Evolutionary conservation across 257 asterid genomes (phyloP).

Genomic region (Solanum bulbocastanum): DNA sequence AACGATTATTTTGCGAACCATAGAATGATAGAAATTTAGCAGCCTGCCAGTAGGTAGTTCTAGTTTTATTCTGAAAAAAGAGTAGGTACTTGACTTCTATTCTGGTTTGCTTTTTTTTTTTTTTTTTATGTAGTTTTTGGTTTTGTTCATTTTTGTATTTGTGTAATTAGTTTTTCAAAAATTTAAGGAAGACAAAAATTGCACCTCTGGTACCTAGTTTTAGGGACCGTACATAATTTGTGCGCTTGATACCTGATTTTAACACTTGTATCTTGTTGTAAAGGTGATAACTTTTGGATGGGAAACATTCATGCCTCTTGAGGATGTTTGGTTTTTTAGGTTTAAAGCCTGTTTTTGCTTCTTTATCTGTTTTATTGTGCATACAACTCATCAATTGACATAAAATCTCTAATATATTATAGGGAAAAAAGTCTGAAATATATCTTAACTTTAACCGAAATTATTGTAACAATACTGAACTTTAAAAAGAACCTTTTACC

Average conservation of each 20-base stretch:
- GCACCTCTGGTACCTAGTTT: neutral
- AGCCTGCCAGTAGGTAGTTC: neutral
- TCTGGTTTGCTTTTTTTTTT: neutral
- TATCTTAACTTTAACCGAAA: no score
- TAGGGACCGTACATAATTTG: neutral
- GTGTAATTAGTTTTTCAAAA: neutral
- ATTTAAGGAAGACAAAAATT: neutral
- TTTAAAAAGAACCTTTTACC: no score
- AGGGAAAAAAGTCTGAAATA: no score
- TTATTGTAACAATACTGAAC: no score
- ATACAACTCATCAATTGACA: neutral
- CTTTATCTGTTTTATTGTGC: neutral
- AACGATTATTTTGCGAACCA: neutral
- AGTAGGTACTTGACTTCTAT: neutral
- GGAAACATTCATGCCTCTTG: neutral
- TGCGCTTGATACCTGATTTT: neutral
- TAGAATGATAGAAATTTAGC: neutral
- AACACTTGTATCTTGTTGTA: neutral
- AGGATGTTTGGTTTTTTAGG: neutral
- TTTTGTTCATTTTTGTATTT: neutral
- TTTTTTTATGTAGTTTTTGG: neutral
- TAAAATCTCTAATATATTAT: neutral
- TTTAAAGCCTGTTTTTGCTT: neutral
- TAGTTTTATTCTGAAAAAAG: neutral
- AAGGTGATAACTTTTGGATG: neutral